phyloP scores from a whole-genome alignment of 2,329 filamentous ascomycete species.

The Aspergillus amoenus region DNA sequence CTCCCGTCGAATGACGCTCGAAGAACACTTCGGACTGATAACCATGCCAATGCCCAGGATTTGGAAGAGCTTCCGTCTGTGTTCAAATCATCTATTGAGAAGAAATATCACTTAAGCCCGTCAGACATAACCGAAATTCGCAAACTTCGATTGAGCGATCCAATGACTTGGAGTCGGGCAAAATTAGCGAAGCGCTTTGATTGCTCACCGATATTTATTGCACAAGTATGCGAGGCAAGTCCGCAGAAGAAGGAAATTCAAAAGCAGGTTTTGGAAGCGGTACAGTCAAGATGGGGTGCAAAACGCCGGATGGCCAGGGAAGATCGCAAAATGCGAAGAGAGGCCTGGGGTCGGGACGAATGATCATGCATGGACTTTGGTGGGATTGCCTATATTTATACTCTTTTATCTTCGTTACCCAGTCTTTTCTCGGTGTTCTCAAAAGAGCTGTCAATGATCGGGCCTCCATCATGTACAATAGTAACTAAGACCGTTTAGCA shows the following conservation, averaged over 20 bases:
- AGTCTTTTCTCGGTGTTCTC: neutral
- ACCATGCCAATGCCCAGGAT: slow-evolving; percentile 21
- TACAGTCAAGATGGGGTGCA: slow-evolving; percentile 61
- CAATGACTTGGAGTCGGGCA: slow-evolving; percentile 58
- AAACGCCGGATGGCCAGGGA: slow-evolving; percentile 61
- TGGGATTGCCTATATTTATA: neutral
- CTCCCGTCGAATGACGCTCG: slow-evolving; percentile 60
- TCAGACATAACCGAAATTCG: slow-evolving; percentile 61
- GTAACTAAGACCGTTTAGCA: slow-evolving; percentile 1
- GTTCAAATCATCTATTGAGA: slow-evolving; percentile 52
- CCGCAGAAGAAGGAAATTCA: slow-evolving; percentile 50
- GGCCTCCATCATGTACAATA: slow-evolving; percentile 6
- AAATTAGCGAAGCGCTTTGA: slow-evolving; percentile 62
- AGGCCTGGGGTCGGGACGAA: slow-evolving; percentile 60
- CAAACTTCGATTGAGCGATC: slow-evolving; percentile 54
- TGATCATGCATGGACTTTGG: slow-evolving; percentile 31
- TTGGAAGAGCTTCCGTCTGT: slow-evolving; percentile 46
- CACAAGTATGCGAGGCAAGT: slow-evolving; percentile 57
- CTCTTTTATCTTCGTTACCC: neutral
- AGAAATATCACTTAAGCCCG: slow-evolving; percentile 61
- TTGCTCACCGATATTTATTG: slow-evolving; percentile 63
- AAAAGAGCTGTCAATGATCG: neutral
- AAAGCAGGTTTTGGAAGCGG: slow-evolving; percentile 49
- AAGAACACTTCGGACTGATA: slow-evolving; percentile 45
- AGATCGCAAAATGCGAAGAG: slow-evolving; percentile 60